A percentile compares a stretch with the other conserved stretches of the same genome.
Evolutionary conservation across 345 rosid genomes (phyloP).

Genomic region (Dipteronia dyeriana): DNA sequence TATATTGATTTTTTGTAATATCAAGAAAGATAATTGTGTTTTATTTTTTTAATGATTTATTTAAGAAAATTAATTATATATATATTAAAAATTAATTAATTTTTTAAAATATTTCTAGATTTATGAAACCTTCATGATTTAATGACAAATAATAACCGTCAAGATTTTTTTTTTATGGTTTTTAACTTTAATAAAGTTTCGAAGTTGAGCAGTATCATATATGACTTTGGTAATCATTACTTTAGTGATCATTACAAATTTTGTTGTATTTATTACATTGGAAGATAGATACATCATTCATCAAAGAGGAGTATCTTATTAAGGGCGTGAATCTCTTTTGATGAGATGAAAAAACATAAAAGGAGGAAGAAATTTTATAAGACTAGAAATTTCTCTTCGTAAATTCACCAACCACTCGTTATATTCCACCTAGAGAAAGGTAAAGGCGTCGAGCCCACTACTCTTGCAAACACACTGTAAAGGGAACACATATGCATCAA

Average conservation of each 20-base stretch:
- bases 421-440: neutral
- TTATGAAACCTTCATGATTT: too few relatives aligned
- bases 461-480: neutral
- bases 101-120: too few relatives aligned
- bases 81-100: too few relatives aligned
- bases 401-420: neutral
- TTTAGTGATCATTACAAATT: neutral
- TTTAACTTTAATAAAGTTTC: too few relatives aligned
- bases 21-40: too few relatives aligned
- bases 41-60: too few relatives aligned
- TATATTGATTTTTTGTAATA: too few relatives aligned
- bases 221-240: neutral
- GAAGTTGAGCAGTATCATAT: too few relatives aligned
- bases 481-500: neutral
- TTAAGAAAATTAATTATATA: too few relatives aligned
- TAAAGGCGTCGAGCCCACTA: conserved; percentile 5
- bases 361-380: neutral
- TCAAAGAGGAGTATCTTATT: neutral
- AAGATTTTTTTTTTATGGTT: too few relatives aligned
- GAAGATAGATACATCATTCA: neutral
- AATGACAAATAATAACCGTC: too few relatives aligned
- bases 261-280: neutral
- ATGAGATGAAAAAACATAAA: neutral
- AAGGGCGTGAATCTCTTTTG: neutral
- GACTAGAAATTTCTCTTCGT: neutral